Evolutionary conservation across 176 grass and related monocot species (phyloP).

Genomic region (Aechmea fasciata): DNA sequence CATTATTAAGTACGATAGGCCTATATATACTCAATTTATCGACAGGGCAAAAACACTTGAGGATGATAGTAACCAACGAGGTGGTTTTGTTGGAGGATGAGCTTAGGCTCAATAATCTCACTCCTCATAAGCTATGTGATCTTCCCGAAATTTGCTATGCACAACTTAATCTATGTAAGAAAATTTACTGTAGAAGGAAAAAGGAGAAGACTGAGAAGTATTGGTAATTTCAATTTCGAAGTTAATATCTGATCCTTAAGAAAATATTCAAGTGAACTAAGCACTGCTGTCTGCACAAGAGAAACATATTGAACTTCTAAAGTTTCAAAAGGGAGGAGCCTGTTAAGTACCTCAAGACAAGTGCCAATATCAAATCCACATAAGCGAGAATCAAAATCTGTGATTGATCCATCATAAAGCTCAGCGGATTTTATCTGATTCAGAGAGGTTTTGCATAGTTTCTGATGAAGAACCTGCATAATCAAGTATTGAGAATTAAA

Average conservation of each 20-base stretch:
- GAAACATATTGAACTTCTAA: background rate
- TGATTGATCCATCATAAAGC: constrained; percentile 85
- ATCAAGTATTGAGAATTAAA: constrained; percentile 9
- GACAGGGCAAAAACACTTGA: background rate
- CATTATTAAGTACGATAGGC: background rate
- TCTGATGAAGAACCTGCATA: constrained; percentile 61
- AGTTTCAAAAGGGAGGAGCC: background rate
- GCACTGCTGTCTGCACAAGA: too few relatives aligned
- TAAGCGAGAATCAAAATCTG: constrained; percentile 63
- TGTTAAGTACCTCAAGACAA: constrained; percentile 58
- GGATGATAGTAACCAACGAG: background rate
- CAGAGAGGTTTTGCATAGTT: constrained; percentile 46
- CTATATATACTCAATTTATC: background rate
- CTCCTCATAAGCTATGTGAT: too few relatives aligned
- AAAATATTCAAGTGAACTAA: too few relatives aligned
- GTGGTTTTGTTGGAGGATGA: too few relatives aligned
- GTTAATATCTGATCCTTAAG: too few relatives aligned
- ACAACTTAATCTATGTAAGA: too few relatives aligned
- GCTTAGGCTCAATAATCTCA: too few relatives aligned
- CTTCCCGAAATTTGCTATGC: too few relatives aligned
- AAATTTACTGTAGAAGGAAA: too few relatives aligned
- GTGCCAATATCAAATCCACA: constrained; percentile 76
- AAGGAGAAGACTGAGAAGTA: too few relatives aligned
- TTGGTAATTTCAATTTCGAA: too few relatives aligned
- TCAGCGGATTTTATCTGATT: constrained; percentile 35